A percentile compares a stretch with the other conserved stretches of the same genome.
Conservation (phyloP, 108 stramenopile species). For the Cyclotella atomus region DNA sequence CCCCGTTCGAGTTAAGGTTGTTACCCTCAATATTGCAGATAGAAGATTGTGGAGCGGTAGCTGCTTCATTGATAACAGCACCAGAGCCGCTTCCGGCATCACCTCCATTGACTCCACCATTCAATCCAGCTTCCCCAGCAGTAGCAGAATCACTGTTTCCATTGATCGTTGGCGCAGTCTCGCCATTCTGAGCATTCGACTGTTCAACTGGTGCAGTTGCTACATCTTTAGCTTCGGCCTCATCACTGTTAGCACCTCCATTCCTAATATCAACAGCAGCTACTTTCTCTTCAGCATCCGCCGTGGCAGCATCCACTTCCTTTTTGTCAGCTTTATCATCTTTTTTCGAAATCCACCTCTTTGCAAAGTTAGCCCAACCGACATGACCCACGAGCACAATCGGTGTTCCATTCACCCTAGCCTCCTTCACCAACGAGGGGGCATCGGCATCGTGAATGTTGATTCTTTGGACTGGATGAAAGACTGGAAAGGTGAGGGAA, state of each 20-base stretch:
- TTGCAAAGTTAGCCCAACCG: conserved; percentile 81
- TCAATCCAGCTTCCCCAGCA: too few species aligned
- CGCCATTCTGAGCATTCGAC: neutral
- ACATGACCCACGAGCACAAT: conserved; percentile 70
- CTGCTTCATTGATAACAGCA: too few species aligned
- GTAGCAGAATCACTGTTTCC: too few species aligned
- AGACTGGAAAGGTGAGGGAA: neutral
- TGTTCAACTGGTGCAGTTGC: neutral
- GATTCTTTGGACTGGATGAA: conserved; percentile 62
- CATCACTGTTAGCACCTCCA: too few species aligned
- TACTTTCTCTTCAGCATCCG: too few species aligned
- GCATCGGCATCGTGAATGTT: conserved; percentile 56
- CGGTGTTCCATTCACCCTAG: conserved; percentile 72
- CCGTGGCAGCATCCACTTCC: too few species aligned
- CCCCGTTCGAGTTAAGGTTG: too few species aligned
- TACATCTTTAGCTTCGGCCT: neutral
- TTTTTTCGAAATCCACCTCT: conserved; percentile 62
- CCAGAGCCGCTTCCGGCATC: too few species aligned
- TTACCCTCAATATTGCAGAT: too few species aligned
- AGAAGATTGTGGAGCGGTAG: too few species aligned
- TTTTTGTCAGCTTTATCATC: neutral
- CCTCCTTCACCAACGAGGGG: conserved; percentile 53
- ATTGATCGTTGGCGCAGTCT: too few species aligned
- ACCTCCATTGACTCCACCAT: neutral
- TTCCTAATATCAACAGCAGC: too few species aligned